phyloP scores from a whole-genome alignment of 2,329 filamentous ascomycete genomes.

The Blastomyces gilchristii region DNA sequence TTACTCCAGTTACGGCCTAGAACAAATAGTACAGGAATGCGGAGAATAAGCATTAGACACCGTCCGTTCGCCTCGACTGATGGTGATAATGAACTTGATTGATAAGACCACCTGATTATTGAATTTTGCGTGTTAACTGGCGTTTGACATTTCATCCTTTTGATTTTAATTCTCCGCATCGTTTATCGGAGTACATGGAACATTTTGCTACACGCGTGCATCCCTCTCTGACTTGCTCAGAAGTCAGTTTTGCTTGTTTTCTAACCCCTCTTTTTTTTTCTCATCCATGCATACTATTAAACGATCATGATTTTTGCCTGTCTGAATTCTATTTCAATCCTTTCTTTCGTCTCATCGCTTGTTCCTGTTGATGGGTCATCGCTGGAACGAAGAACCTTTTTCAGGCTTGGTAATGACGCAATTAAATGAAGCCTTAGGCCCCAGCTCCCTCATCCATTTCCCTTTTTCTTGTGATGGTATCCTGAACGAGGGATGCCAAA shows the following conservation, averaged over 20 bases:
- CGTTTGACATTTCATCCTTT: background rate
- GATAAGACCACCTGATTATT: background rate
- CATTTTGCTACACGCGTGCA: background rate
- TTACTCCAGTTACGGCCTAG: slow-evolving; percentile 29
- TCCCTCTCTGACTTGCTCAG: background rate
- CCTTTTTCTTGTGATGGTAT: background rate
- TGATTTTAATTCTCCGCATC: background rate
- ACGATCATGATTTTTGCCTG: background rate
- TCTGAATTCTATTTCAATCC: background rate
- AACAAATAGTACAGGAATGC: slow-evolving; percentile 29
- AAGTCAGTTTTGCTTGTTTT: background rate
- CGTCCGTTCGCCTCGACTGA: background rate
- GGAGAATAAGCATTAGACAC: slow-evolving; percentile 25
- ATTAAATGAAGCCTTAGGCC: background rate
- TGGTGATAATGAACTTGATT: slow-evolving; percentile 5
- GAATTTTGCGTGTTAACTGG: background rate
- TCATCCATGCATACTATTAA: background rate
- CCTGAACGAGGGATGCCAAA: background rate
- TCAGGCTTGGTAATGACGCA: slow-evolving; percentile 3
- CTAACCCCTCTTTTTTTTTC: background rate
- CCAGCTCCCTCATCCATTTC: background rate
- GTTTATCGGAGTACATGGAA: slow-evolving; percentile 1
- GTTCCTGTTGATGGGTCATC: background rate
- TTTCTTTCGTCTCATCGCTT: background rate
- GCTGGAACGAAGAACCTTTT: background rate